Evolutionary conservation across 1,139 yeast species (phyloP).

Genomic region (Saccharomyces hybrid): DNA sequence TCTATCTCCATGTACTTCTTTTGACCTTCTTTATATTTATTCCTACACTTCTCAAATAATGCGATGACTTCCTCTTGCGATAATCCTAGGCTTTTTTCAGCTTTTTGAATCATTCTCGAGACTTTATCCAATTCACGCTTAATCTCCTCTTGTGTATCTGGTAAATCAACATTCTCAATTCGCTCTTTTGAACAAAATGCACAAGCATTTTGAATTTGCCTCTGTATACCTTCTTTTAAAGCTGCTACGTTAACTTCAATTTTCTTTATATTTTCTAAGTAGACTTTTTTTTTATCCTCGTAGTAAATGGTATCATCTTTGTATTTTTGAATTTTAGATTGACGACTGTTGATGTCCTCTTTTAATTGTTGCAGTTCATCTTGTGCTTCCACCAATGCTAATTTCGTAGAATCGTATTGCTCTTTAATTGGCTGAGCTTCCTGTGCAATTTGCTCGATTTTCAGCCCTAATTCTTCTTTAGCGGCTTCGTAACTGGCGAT

Average conservation of each 20-base stretch:
- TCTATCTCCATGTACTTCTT: slow-evolving; percentile 29
- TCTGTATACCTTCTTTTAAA: slow-evolving; percentile 28
- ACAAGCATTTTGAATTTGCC: slow-evolving; percentile 32
- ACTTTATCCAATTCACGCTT: slow-evolving; percentile 33
- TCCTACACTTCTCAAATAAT: slow-evolving; percentile 33
- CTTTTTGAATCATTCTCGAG: slow-evolving; percentile 30
- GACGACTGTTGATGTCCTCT: slow-evolving; percentile 21
- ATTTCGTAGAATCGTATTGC: slow-evolving; percentile 17
- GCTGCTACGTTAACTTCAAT: slow-evolving; percentile 28
- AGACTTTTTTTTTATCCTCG: slow-evolving; percentile 13
- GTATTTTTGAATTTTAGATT: slow-evolving; percentile 22
- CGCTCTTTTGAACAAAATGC: slow-evolving; percentile 30
- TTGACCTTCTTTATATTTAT: slow-evolving; percentile 32
- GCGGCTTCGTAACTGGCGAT: slow-evolving; percentile 23
- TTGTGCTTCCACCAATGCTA: slow-evolving; percentile 7
- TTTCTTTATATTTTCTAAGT: slow-evolving; percentile 14
- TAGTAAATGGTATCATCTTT: slow-evolving; percentile 19
- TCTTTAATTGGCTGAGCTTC: slow-evolving; percentile 21
- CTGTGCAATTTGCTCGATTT: slow-evolving; percentile 18
- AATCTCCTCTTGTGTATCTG: slow-evolving; percentile 32
- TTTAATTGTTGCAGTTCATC: slow-evolving; percentile 18
- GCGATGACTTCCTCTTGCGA: slow-evolving; percentile 37
- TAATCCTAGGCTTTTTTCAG: slow-evolving; percentile 38
- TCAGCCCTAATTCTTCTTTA: slow-evolving; percentile 23
- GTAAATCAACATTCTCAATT: slow-evolving; percentile 28